Base-by-base conservation (phyloP, 225 moss, liverwort and hornwort genomes). In the Marchantia polymorpha region DNA sequence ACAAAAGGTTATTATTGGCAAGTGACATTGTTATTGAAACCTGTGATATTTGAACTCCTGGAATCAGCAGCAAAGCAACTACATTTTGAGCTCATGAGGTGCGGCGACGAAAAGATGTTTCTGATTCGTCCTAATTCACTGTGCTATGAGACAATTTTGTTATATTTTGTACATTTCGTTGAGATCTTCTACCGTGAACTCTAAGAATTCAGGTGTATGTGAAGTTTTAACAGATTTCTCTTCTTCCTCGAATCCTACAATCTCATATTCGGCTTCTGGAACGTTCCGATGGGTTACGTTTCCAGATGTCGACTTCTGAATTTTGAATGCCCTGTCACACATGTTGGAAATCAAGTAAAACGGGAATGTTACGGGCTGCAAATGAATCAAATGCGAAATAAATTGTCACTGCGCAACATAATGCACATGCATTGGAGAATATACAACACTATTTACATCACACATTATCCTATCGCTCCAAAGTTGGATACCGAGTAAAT, bases 231-330 rank as follows among this genome's bases (percentile, higher is more conserved):
- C 76, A 20, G 52, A 23, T 53, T 31, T 76, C 3, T 76, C 76
- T n/a, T 7, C 22, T 8, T 76, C 76, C 10, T 76, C 76, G 12
- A 60, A 12, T 12, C 76, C 76, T 3, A 60, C 76, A 3, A 76
- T 76, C 46, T 76, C 76, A 27, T 76, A 76, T 61, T 76, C 76
- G 16, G 60, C 60, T 17, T 76, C 75, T 13, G 52, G 51, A 7
- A 73, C 51, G 9, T 30, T 56, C 20, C 46, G 39, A 22, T 22
- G 29, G 3, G 29, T 39, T 20, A 7, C 13, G 47, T 20, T 73
- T 12, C 1, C 25, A 0, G 39, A 19, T 17, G 19, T 19, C 15
- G 51, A 15, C n/a, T 25, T 29, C 7, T 0, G 26, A 7, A 54
- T 16, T 6, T 27, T 52, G 52, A 39, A 31, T 10, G 0, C 19